Base-by-base conservation (phyloP, 306 rosid species). In the Prinsepia uniflora region DNA sequence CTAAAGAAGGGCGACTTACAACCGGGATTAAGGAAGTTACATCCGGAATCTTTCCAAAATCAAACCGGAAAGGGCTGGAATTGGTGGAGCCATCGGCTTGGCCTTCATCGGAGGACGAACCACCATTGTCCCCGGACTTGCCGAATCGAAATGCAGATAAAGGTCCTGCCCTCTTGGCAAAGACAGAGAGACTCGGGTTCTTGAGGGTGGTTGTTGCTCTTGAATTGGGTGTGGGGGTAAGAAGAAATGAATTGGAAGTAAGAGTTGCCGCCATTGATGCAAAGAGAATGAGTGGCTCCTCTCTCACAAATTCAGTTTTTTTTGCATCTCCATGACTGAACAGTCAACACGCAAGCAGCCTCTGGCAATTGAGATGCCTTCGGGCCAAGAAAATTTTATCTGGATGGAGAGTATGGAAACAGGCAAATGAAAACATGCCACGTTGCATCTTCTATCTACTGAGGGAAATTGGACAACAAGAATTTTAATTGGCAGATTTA, bases 231-330 rank as follows among this genome's bases (percentile, higher is more conserved):
- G 90, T 20, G 5, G 89, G 74, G 75, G 81, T 67, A 45, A 87
- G 70, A 71, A 87, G 82, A 59, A 88, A 86, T 2, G 97, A 86
- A 72, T 84, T 75, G 75, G 96, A 90, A 66, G 86, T 77, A 52
- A 90, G 90, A 65, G 89, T 84, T 7, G 89, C 84, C 74, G 96
- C 95, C 99, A 94, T 91, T 69, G 83, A 53, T 50, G 14, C 14
- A 24, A 17, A 46, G 57, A 30, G 45, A 24, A 20, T 39, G 57
- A 30, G 45, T 34, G 47, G 9, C 75, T 40, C 5, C 10, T 63
- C 69, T 64, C 66, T 68, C 57, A 18, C 52, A 60, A 24, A 15
- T 30, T 68, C 70, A 76, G 75, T 41, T 49, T 10, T 19, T 19
- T 48, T 22, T 15, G 45, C 68, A 24, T 15, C 6, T 39, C 46